Base-by-base conservation (phyloP, 176 grass and related monocot species). In the Musa troglodytarum region DNA sequence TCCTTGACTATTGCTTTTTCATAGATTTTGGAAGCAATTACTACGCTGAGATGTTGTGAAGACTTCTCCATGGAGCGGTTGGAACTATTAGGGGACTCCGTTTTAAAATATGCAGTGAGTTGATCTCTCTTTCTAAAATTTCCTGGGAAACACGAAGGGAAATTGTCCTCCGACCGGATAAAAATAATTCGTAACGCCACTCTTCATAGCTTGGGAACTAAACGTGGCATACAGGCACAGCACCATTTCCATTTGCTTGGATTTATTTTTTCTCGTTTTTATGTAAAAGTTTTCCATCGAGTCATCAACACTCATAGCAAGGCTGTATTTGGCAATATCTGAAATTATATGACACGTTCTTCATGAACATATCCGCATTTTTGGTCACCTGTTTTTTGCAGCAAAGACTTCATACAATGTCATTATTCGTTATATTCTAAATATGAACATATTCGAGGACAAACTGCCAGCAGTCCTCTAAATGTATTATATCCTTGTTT, bases 41-140 rank as follows among this genome's bases (percentile, higher is more conserved):
- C 90, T 19, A 86, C 86, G 74, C 77, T 76, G 74, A 63, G 90
- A 89, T 89, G 90, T 76, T 88, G 74, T 24, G 94, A 98, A 80
- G 94, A 98, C 59, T 98, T 98, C 80, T 98, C 86, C n/a, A 82
- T 98, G 81, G 94, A 93, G 80, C 90, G 94, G 73, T 79, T 98
- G 14, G 90, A 93, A 81, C 72, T 98, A 65, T 79, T 98, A 49
- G 94, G 94, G 19, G 94, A 98, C 63, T 91, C 90, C 77, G 80
- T 93, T 71, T 76, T 98, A 76, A 93, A 98, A 78, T 98, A 98
- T 76, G 84, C 73, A 71, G 88, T 93, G 65, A 87, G 82, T 74
- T 89, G 90, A 73, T 54, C 78, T 67, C 81, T 93, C 79, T 98
- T 93, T 78, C 63, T 93, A n/a, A 89, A 80, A 77, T 91, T 89